phyloP scores from a whole-genome alignment of 331 rosid genomes.

The Rosa hybrid region DNA sequence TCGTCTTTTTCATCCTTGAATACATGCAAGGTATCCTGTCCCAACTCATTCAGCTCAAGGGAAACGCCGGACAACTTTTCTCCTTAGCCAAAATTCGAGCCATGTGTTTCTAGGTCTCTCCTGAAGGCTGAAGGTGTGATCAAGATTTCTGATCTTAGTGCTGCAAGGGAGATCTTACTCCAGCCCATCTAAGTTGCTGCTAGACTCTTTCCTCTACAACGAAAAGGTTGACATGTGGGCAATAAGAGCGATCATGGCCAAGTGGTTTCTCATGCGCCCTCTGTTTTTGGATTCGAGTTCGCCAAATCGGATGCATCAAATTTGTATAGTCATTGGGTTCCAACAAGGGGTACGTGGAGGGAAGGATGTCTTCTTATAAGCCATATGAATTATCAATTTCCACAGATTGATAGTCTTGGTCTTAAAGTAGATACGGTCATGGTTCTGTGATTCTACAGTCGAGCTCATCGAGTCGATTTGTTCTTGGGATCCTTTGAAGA shows the following conservation, averaged over 20 bases:
- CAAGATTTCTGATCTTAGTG: background rate
- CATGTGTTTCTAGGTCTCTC: background rate
- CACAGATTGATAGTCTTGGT: background rate
- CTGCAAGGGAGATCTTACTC: background rate
- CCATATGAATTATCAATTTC: background rate
- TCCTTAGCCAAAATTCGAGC: background rate
- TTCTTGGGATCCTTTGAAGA: background rate
- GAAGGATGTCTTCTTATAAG: background rate
- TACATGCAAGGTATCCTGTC: background rate
- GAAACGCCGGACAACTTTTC: background rate
- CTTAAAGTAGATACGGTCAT: background rate
- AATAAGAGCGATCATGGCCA: background rate
- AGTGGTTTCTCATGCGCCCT: background rate
- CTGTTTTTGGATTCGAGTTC: background rate
- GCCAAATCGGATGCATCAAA: background rate
- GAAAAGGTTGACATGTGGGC: background rate
- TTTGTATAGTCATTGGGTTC: background rate
- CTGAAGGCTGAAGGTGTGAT: background rate
- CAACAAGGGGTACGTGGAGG: background rate
- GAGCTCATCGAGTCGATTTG: background rate
- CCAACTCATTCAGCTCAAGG: background rate
- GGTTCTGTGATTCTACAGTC: background rate
- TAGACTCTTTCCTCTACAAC: background rate
- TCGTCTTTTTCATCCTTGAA: background rate
- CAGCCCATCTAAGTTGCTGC: background rate